Percentiles rank a stretch among this genome's conserved stretches.
These are phyloP conservation scores for Effrenium voratum DNA, from an alignment of 73 alveolate species.

Conservation along the genomic window DNA sequence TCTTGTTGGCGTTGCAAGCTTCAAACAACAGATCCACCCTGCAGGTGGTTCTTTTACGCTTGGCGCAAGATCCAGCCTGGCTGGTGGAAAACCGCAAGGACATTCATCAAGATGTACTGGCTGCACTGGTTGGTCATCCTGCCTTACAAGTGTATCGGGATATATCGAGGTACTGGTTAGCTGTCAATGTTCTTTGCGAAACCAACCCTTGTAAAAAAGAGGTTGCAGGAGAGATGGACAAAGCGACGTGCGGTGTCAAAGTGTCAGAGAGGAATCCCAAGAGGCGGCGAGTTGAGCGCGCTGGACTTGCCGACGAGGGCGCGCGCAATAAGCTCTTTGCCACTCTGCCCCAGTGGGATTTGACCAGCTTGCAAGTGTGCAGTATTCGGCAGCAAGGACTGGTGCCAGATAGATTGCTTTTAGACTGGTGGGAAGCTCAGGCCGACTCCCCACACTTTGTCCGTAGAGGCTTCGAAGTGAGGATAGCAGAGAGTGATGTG, in stretches of 20 bases:
- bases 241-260: neutral
- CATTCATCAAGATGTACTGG: too few species aligned
- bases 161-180: too few species aligned
- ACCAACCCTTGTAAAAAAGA: neutral
- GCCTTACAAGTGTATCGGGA: too few species aligned
- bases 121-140: too few species aligned
- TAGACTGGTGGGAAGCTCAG: neutral
- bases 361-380: slow-evolving; percentile 12
- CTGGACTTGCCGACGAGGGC: neutral
- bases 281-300: neutral
- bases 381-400: neutral
- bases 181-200: too few species aligned
- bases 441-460: neutral
- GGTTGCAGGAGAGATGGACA: neutral
- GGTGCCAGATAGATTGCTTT: slow-evolving; percentile 1
- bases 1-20: too few species aligned
- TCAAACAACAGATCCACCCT: too few species aligned
- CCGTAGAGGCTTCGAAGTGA: neutral
- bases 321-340: neutral
- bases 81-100: too few species aligned
- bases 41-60: too few species aligned
- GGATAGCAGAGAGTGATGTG: neutral
- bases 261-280: neutral
- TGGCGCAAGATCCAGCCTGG: too few species aligned
- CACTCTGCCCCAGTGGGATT: slow-evolving; percentile 27